Base-by-base conservation (phyloP, 495 filamentous ascomycete genomes). In the Xylaria scruposa region DNA sequence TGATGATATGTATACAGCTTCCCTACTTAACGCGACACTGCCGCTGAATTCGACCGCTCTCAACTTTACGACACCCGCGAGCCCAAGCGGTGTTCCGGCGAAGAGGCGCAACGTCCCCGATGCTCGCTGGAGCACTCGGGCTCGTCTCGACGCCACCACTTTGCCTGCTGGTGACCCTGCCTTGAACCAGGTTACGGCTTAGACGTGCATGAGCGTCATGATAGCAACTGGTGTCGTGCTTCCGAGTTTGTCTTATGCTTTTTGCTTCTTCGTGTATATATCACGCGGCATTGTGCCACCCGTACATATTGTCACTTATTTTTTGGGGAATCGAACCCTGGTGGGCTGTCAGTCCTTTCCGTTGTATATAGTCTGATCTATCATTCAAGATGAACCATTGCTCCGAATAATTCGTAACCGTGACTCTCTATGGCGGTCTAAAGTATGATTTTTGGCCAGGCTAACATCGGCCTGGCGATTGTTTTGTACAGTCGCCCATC, bases 61-160 rank as follows among this genome's bases (percentile, higher is more conserved):
- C 26, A 68, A 68, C 56, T 46, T 47, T 17, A 70, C 67, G 38
- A 19, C 24, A 4, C 4, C 24, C n/a, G 26, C 49, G 26, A 46
- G 26, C 24, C 29, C 44, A 1, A 70, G n/a, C 26, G 26, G 13
- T 21, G 38, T 17, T 36, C 53, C 53, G 40, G 56, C 67, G 38
- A 70, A 70, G 58, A 70, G 46, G 36, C 67, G 67, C 46, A 46
- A 61, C 17, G 54, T 62, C n/a, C 67, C 67, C 21, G 29, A 70
- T 70, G 67, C 1, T 46, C 67, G 67, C 56, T 70, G 54, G 67
- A 56, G 38, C 19, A 61, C 56, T 47, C 67, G 54, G 8, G 67
- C 53, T 6, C 54, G 67, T 46, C 67, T 70, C 36, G 65, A 67
- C 31, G 65, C 65, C 44, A 54, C 65, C 21, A 67, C 65, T 40